These are phyloP conservation scores for Teunomyces aglyptinius DNA, from an alignment of 805 yeast genomes.

Conservation along the genomic window DNA sequence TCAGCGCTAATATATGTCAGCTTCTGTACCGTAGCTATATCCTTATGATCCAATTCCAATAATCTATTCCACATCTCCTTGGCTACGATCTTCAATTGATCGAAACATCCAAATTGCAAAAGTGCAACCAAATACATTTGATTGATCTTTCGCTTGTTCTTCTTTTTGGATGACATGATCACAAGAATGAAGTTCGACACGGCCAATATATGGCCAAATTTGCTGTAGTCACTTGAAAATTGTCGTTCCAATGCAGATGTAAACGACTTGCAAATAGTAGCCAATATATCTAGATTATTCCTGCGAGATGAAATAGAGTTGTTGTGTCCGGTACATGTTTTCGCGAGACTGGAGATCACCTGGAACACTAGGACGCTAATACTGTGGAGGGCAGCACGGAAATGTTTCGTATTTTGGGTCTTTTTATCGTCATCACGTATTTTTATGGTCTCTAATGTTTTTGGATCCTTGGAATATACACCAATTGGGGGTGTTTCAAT, in stretches of 20 bases:
- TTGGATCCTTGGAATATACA: conserved; percentile 37
- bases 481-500: conserved; percentile 41
- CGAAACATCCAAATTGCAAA: conserved; percentile 50
- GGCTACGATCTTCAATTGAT: conserved; percentile 25
- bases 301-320: conserved; percentile 29
- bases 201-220: conserved; percentile 32
- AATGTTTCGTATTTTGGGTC: not conserved
- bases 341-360: not conserved
- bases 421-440: not conserved
- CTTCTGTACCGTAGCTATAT: conserved; percentile 20
- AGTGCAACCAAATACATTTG: conserved; percentile 46
- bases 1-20: conserved; percentile 37
- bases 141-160: conserved; percentile 25
- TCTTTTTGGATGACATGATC: conserved; percentile 24
- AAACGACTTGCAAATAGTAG: conserved; percentile 24
- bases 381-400: not conserved
- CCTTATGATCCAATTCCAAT: conserved; percentile 12
- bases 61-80: conserved; percentile 20
- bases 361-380: not conserved
- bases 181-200: conserved; percentile 33
- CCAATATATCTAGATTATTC: conserved; percentile 39
- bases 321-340: not conserved
- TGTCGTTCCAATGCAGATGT: conserved; percentile 21
- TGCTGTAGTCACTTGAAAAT: conserved; percentile 14
- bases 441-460: not conserved